Base-by-base conservation (phyloP, 768 basidiomycete genomes). In the Termitomyces sp. region DNA sequence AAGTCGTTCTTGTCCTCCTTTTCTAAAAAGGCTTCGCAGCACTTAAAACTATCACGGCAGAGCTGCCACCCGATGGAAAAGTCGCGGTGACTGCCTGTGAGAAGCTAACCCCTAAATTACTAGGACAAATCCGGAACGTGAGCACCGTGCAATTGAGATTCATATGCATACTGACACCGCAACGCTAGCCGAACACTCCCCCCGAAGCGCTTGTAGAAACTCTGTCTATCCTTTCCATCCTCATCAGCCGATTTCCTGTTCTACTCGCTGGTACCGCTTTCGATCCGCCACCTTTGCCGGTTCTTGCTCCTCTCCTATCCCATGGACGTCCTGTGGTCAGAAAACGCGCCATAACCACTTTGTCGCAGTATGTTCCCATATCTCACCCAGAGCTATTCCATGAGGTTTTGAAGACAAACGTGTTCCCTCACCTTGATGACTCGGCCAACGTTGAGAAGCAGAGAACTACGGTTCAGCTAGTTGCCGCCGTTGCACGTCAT, bases 11-110 rank as follows among this genome's bases (percentile, higher is more conserved):
- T 23, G n/a, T 5, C 46, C 8, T 32, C 18, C 16, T 18, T 6
- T 12, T 30, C 35, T 46, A 35, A 50, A 50, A 32, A 36, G 20
- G 30, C 36, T 47, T 63, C 12, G 49, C 65, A 95, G 96, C 94
- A 5, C 78, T 99, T 58, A 98, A 98, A 76, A 96, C 94, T 3
- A 95, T 98, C 64, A 94, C 95, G 4, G 82, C 88, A 18, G 95
- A 98, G 72, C 79, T 98, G 52, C 91, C 92, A 9, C 82, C 85
- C 5, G 90, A 91, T 63, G 87, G 90, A 55, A 87, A 85, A 67
- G 86, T 95, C 58, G 89, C 89, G 0, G 78, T 79, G 1, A 87
- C 86, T 44, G 90, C 90, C 36, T 93, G 93, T 66, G 84, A 85
- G 47, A 94, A 90, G 74, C 77, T 98, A 51, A 87, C 90, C 2